phyloP scores from a whole-genome alignment of 2,329 filamentous ascomycete genomes.

The Trichoderma arundinaceum region DNA sequence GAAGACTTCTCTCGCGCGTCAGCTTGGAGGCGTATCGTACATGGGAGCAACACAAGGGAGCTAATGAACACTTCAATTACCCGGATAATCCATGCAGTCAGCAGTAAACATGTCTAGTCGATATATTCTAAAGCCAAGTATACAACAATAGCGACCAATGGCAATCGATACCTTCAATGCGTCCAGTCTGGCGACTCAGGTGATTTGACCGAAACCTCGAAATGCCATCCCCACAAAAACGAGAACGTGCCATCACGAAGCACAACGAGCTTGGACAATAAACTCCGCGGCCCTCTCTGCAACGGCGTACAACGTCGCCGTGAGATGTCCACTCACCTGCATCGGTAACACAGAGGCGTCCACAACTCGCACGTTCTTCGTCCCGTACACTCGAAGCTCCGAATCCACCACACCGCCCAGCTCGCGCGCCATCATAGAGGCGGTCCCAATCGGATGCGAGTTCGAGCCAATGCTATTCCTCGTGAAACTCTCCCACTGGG shows the following conservation, averaged over 20 bases:
- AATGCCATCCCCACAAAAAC: neutral
- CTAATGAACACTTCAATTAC: too few species aligned
- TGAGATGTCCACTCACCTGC: conserved; percentile 47
- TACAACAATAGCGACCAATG: neutral
- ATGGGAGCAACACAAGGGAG: too few species aligned
- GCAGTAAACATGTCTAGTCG: neutral
- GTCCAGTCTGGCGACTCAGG: neutral
- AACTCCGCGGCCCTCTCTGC: conserved; percentile 50
- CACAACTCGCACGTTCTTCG: conserved; percentile 51
- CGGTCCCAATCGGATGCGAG: conserved; percentile 56
- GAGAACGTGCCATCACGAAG: neutral
- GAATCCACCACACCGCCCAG: conserved; percentile 53
- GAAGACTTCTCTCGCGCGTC: too few species aligned
- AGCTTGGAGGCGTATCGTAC: too few species aligned
- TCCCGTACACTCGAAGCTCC: conserved; percentile 52
- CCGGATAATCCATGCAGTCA: neutral
- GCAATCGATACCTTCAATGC: neutral
- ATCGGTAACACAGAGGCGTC: conserved; percentile 55
- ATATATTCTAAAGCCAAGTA: neutral
- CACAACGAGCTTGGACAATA: conserved; percentile 37
- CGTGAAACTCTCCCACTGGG: conserved; percentile 33
- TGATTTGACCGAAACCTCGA: neutral
- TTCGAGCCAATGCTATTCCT: conserved; percentile 36
- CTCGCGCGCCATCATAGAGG: conserved; percentile 54
- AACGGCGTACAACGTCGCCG: conserved; percentile 40